Conservation (phyloP, 148 eudicot species). For the Drosera capensis region DNA sequence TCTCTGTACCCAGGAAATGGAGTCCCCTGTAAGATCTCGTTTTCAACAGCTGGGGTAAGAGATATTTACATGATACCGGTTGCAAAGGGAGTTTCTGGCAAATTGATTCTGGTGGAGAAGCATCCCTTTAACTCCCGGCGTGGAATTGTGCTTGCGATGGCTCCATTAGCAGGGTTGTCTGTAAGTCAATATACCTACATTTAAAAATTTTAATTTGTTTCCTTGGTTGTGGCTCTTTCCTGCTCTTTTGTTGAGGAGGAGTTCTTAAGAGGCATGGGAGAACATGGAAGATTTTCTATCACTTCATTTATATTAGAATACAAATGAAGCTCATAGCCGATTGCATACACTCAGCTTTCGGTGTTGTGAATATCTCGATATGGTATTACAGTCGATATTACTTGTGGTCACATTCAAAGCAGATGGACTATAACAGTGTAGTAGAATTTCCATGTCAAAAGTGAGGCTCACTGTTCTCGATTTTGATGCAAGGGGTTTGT, state of each 20-base stretch:
- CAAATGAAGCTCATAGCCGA: too few species aligned
- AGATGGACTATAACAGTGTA: too few species aligned
- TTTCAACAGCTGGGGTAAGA: conserved; percentile 29
- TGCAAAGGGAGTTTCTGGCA: conserved; percentile 26
- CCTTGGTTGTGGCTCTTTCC: not conserved
- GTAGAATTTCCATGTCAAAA: not conserved
- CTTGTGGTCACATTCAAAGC: too few species aligned
- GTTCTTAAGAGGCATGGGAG: too few species aligned
- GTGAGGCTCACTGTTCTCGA: not conserved
- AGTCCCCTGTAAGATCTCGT: conserved; percentile 37
- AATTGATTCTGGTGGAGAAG: conserved; percentile 39
- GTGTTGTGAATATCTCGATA: too few species aligned
- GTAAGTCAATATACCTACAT: conserved; percentile 14
- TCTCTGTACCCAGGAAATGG: too few species aligned
- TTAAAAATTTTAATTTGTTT: not conserved
- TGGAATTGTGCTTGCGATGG: conserved; percentile 32
- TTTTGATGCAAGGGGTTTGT: not conserved
- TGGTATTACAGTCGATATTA: too few species aligned
- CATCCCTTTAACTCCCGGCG: conserved; percentile 34
- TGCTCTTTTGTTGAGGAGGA: too few species aligned
- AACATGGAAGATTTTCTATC: too few species aligned
- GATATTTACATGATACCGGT: conserved; percentile 39
- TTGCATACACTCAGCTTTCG: too few species aligned
- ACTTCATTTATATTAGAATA: too few species aligned
- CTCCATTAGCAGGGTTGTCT: conserved; percentile 40